Evolutionary conservation across 805 yeast species (phyloP), one percentile per base, ranked within the genome.

Genomic region (Allodekkera sacchari): DNA sequence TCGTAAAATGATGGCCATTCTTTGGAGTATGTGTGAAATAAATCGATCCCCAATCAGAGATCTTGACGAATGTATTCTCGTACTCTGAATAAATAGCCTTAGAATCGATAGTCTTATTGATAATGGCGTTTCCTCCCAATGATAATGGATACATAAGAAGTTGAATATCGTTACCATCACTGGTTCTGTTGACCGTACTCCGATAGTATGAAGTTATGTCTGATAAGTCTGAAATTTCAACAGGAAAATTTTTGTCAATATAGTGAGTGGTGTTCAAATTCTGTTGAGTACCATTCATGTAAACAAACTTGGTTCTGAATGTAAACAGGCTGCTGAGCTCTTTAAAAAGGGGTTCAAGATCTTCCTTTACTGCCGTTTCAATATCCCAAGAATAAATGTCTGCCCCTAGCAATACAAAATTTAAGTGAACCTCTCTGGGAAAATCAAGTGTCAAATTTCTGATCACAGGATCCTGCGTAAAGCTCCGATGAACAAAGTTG

Each of bases 61-160:
- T 39, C 13, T 27, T 25, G 8, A 45, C 18, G 28, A 34, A 34
- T 2, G 44, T 39, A 31, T 52, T 52, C 25, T 44, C 52, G 5
- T 25, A 13, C 6, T 30, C 18, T 1, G 49, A 34, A 26, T 45
- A 47, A 4, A 46, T 19, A 4, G 22, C 19, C 8, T 30, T 29
- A 5, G 31, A 37, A 24, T 46, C 48, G 15, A 50, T 38, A 3
- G 15, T 23, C 22, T 39, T 40, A 9, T 36, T 22, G 9, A 34
- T 20, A 8, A 53, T 33, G 3, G 13, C 17, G 7, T 44, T 47
- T 14, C 42, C 47, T 13, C 43, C 50, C 18, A 43, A 34, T 1
- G 36, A 41, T 22, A 43, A 44, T 7, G 60, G 59, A 30, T 47
- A 53, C 26, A 39, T 47, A 2, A 47, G 24, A 11, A 51, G 31